Evolutionary conservation across 768 basidiomycete genomes (phyloP).

Genomic region (Hypholoma fasciculare): DNA sequence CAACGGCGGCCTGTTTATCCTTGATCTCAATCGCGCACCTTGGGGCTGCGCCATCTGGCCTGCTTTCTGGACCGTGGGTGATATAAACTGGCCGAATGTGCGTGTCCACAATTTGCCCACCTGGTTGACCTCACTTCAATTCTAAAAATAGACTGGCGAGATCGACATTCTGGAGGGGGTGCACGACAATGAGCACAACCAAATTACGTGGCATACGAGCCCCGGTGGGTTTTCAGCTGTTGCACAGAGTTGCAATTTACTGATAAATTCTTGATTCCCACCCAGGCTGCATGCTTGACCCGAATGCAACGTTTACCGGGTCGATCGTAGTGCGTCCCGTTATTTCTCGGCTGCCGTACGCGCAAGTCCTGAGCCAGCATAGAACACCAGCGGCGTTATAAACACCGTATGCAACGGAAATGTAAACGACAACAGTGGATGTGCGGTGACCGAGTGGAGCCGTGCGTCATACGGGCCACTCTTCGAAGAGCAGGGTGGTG

Average conservation of each 20-base stretch:
- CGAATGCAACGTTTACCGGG: slow-evolving; percentile 25
- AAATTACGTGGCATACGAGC: slow-evolving; percentile 77
- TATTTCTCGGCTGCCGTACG: not conserved
- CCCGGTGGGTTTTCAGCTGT: slow-evolving; percentile 8
- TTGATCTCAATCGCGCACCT: slow-evolving; percentile 83
- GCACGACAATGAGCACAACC: slow-evolving; percentile 81
- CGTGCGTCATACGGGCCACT: slow-evolving; percentile 81
- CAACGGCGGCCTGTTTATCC: slow-evolving; percentile 80
- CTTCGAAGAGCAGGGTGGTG: slow-evolving; percentile 80
- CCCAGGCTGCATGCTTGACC: slow-evolving; percentile 23
- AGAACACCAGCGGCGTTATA: slow-evolving; percentile 28
- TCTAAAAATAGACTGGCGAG: slow-evolving; percentile 59
- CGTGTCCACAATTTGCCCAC: slow-evolving; percentile 18
- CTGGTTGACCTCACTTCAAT: too few relatives aligned
- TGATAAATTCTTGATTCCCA: not conserved
- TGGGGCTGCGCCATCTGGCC: slow-evolving; percentile 93
- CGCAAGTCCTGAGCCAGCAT: slow-evolving; percentile 38
- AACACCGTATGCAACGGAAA: slow-evolving; percentile 55
- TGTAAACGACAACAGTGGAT: slow-evolving; percentile 64
- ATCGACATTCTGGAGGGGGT: slow-evolving; percentile 86
- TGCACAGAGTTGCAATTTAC: not conserved
- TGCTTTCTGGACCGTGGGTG: slow-evolving; percentile 75
- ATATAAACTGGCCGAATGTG: slow-evolving; percentile 64
- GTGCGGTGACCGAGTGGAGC: slow-evolving; percentile 79
- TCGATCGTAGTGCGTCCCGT: slow-evolving; percentile 15